These are phyloP conservation scores for Aureobasidium mangrovei DNA, from an alignment of 2,329 filamentous ascomycete species.

Conservation along the genomic window DNA sequence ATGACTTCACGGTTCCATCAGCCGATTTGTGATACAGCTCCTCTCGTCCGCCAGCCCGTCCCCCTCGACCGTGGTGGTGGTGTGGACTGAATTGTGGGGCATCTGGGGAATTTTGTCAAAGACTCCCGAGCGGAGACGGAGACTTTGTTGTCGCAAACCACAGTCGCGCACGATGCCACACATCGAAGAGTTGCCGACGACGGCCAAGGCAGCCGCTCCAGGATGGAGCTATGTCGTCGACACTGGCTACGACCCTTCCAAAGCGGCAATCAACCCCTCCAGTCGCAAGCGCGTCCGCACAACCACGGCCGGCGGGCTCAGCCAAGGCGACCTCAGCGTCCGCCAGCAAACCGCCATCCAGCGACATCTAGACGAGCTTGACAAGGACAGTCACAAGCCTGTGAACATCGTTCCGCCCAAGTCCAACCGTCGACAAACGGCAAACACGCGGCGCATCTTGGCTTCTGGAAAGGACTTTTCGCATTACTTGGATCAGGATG, in stretches of 20 bases:
- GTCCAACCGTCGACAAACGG: constrained; percentile 48
- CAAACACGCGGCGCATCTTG: constrained; percentile 66
- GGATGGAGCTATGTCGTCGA: constrained; percentile 93
- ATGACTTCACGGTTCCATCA: background rate
- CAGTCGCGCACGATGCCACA: constrained; percentile 40
- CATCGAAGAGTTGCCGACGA: constrained; percentile 70
- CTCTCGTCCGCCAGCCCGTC: background rate
- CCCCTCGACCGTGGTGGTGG: background rate
- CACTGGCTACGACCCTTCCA: constrained; percentile 50
- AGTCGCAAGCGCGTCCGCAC: constrained; percentile 62
- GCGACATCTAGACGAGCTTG: constrained; percentile 73
- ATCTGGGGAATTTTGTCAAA: background rate
- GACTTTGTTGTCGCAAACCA: background rate
- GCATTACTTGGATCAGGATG: constrained; percentile 73
- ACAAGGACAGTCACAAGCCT: constrained; percentile 53
- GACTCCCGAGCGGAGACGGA: background rate
- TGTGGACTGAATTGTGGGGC: background rate
- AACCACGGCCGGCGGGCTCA: constrained; percentile 30
- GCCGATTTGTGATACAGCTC: background rate
- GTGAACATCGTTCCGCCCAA: constrained; percentile 61
- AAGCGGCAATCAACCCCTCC: constrained; percentile 43
- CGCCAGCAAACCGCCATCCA: constrained; percentile 73
- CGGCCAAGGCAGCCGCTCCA: constrained; percentile 58
- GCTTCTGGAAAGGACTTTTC: constrained; percentile 75
- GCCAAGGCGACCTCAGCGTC: constrained; percentile 49